These are phyloP conservation scores for Euphorbia celastroides DNA, from an alignment of 441 rosid species.

Conservation along the genomic window DNA sequence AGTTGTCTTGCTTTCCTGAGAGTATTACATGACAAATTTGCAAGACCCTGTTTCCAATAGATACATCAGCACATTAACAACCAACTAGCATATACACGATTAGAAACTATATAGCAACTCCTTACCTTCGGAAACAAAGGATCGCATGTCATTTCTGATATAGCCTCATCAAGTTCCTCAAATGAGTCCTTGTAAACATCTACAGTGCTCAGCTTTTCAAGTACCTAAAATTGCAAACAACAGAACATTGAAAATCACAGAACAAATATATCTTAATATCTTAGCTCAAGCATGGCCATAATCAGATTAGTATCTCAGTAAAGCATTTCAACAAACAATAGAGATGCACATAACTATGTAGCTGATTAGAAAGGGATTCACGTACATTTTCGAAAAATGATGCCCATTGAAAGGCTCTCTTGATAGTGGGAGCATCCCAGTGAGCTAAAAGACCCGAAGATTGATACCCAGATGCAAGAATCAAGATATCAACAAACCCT, in stretches of 20 bases:
- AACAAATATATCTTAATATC: too few species aligned
- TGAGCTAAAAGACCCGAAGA: constrained; percentile 63
- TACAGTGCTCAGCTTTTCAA: constrained; percentile 36
- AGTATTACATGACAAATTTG: constrained; percentile 45
- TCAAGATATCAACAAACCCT: constrained; percentile 73
- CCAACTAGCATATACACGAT: background rate
- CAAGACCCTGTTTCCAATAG: constrained; percentile 52
- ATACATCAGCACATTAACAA: constrained; percentile 3
- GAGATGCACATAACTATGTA: background rate
- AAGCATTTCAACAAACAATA: background rate
- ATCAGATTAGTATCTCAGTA: background rate
- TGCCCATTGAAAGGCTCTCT: constrained; percentile 74
- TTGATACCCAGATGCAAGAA: constrained; percentile 71
- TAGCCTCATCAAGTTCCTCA: constrained; percentile 56
- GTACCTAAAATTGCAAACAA: constrained; percentile 35
- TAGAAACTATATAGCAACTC: background rate
- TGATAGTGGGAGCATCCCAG: constrained; percentile 60
- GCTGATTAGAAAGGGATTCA: constrained; percentile 4
- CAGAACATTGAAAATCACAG: background rate
- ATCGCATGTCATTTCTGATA: constrained; percentile 42
- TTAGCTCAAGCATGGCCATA: too few species aligned
- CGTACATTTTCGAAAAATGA: constrained; percentile 67
- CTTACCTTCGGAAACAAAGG: constrained; percentile 75
- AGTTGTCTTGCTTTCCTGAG: constrained; percentile 44
- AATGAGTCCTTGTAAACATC: constrained; percentile 42